Evolutionary conservation across 2,329 filamentous ascomycete genomes (phyloP).

Genomic region (Ophiostoma australiae): DNA sequence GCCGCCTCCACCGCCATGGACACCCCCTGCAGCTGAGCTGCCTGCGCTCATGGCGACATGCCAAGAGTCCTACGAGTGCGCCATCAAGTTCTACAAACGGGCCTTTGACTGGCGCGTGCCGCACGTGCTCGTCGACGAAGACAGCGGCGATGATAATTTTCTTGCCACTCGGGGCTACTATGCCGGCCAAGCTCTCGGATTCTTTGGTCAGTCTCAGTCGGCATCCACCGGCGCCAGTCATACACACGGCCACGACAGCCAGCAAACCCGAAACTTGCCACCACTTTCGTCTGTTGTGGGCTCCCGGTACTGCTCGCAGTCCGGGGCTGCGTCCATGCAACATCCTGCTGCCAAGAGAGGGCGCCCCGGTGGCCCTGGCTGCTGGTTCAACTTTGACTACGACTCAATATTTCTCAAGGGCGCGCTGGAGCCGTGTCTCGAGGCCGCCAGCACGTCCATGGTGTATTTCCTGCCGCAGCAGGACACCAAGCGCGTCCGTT

Average conservation of each 20-base stretch:
- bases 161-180: background rate
- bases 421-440: constrained; percentile 46
- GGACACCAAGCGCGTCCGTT: constrained; percentile 42
- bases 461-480: constrained; percentile 44
- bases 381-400: constrained; percentile 45
- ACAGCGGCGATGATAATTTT: background rate
- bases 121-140: constrained; percentile 33
- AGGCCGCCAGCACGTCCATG: constrained; percentile 46
- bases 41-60: constrained; percentile 44
- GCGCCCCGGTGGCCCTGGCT: constrained; percentile 20
- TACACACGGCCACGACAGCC: background rate
- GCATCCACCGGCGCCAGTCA: background rate
- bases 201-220: background rate
- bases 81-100: constrained; percentile 42
- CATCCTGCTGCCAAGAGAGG: background rate
- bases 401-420: constrained; percentile 47
- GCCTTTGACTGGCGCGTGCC: constrained; percentile 46
- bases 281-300: background rate
- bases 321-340: background rate
- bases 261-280: background rate
- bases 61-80: constrained; percentile 42
- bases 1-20: constrained; percentile 22
- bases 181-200: background rate
- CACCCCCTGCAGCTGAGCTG: constrained; percentile 25
- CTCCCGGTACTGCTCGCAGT: background rate